Evolutionary conservation across 1,139 yeast genomes (phyloP).

Genomic region (Trichomonascaceae sp.): DNA sequence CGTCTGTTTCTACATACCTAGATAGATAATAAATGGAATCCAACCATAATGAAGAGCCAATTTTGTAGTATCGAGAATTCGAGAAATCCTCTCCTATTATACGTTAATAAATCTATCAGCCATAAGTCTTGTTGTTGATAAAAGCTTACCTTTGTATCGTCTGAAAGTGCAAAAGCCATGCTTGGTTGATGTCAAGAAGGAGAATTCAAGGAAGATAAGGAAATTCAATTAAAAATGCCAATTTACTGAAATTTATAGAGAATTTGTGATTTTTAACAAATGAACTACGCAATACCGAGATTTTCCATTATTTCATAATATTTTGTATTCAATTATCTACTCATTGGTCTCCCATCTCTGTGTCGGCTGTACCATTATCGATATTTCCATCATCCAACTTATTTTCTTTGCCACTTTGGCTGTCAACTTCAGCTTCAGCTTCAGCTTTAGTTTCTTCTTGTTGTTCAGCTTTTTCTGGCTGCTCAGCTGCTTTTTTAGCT

Average conservation of each 20-base stretch:
- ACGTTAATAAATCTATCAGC: conserved; percentile 3
- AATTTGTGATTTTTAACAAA: too few relatives aligned
- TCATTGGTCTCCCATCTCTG: not conserved
- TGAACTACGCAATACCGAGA: too few relatives aligned
- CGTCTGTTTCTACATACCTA: conserved; percentile 41
- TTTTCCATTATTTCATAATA: not conserved
- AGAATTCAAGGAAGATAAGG: not conserved
- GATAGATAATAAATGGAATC: conserved; percentile 88
- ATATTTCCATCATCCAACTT: not conserved
- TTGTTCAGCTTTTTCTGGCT: too few relatives aligned
- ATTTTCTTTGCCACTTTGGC: not conserved
- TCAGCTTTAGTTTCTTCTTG: not conserved
- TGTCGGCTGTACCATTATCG: not conserved
- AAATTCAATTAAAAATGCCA: not conserved
- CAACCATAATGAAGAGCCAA: conserved; percentile 92
- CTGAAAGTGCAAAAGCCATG: conserved; percentile 9
- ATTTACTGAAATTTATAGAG: not conserved
- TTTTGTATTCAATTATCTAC: not conserved
- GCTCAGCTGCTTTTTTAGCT: not conserved
- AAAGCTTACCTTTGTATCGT: conserved; percentile 9
- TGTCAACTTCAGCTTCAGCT: not conserved
- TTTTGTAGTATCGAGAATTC: conserved; percentile 75
- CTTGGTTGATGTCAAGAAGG: not conserved
- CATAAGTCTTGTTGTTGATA: not conserved
- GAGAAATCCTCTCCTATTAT: conserved; percentile 69